Evolutionary conservation across 108 stramenopile species (phyloP), one percentile per base, ranked within the genome.

Genomic region (Cyclotella atomus): DNA sequence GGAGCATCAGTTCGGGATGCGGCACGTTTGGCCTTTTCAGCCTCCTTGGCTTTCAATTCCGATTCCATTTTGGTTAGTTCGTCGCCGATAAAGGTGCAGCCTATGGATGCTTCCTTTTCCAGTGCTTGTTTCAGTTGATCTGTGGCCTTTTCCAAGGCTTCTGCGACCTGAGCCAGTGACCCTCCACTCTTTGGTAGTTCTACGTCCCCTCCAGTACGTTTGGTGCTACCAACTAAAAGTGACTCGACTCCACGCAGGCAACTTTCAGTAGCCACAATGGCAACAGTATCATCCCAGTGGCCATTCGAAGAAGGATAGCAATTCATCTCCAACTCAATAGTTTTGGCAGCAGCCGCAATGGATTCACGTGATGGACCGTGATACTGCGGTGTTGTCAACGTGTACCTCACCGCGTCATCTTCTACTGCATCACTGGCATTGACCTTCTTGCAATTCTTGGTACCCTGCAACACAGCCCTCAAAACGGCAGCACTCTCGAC

Each of bases 301-400:
- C 32, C 69, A 47, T 35, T 32, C 5, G n/a, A 34, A 36, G 49
- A 56, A 30, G 71, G 73, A 14, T 74, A 81, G 44, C 85, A 84
- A 67, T 87, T 87, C 60, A 82, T 57, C 46, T 87, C 86, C 68
- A 87, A 65, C 69, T 87, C 86, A 29, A 87, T 57, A 8, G 83
- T 82, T 68, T 84, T 84, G 62, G 65, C 67, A 2, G 81, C 50
- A 14, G 67, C 44, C 14, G 23, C 12, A 28, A 87, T 45, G 3
- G 71, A 33, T 35, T 84, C 86, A 17, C 74, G 29, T 1, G 86
- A 68, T 21, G 86, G 86, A 27, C 86, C 86, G 49, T 84, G 84
- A 36, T 79, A 83, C 47, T 82, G 78, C n/a, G 86, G 86, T 47
- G 67, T 80, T 20, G 62, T 54, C 47, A 65, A 34, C 35, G 68